Evolutionary conservation across 2,329 filamentous ascomycete genomes (phyloP).

Genomic region (Sporothrix humicola): DNA sequence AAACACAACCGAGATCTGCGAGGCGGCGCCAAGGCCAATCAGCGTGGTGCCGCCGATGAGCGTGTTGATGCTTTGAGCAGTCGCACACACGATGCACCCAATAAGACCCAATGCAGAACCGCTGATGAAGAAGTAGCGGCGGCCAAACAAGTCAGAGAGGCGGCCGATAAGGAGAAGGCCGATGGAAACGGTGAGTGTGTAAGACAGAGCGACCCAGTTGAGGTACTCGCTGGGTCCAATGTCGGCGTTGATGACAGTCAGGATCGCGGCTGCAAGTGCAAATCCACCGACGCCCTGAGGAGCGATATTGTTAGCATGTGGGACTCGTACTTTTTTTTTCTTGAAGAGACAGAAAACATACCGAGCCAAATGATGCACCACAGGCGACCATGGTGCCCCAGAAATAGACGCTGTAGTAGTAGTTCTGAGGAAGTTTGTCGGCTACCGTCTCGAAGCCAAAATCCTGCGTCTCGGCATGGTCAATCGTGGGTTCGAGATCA

Average conservation of each 20-base stretch:
- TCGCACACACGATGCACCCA: too few relatives aligned
- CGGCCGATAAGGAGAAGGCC: not conserved
- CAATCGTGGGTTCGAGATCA: too few relatives aligned
- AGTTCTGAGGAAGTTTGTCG: not conserved
- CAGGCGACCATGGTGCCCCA: not conserved
- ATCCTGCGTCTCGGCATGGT: too few relatives aligned
- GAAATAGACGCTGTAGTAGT: not conserved
- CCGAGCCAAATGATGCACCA: not conserved
- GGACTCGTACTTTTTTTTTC: too few relatives aligned
- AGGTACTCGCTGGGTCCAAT: not conserved
- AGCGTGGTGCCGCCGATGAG: slow-evolving; percentile 1
- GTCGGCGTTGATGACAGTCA: not conserved
- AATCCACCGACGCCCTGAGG: not conserved
- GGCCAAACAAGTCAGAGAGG: too few relatives aligned
- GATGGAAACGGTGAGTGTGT: not conserved
- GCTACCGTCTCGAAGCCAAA: not conserved
- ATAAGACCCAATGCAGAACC: too few relatives aligned
- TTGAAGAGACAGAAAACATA: slow-evolving; percentile 3
- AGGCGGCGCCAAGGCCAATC: not conserved
- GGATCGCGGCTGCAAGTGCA: not conserved
- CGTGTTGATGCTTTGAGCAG: not conserved
- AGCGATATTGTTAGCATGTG: not conserved
- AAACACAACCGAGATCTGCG: not conserved
- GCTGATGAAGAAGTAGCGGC: too few relatives aligned
- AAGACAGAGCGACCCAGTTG: not conserved